Conservation (phyloP, 2,329 filamentous ascomycete species). For the Fusarium coffeatum region DNA sequence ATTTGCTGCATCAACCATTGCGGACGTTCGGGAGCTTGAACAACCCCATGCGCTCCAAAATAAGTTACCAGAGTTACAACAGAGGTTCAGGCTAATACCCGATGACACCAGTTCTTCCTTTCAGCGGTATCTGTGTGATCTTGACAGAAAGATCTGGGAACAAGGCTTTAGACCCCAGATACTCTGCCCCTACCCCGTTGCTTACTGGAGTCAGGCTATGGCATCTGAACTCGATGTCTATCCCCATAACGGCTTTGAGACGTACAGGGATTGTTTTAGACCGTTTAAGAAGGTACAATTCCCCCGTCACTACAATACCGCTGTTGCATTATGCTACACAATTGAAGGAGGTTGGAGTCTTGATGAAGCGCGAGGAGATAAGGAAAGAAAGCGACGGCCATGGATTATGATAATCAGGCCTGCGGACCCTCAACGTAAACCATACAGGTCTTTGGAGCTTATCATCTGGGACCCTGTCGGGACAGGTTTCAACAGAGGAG, state of each 20-base stretch:
- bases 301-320: constrained; percentile 36
- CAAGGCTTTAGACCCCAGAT: constrained; percentile 36
- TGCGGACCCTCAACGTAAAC: constrained; percentile 50
- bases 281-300: constrained; percentile 18
- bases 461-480: constrained; percentile 65
- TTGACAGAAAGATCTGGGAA: constrained; percentile 7
- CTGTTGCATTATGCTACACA: constrained; percentile 63
- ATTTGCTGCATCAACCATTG: constrained; percentile 51
- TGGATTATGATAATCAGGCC: constrained; percentile 65
- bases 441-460: constrained; percentile 57
- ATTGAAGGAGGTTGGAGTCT: constrained; percentile 54
- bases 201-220: constrained; percentile 52
- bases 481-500: constrained; percentile 38
- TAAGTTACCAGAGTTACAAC: neutral
- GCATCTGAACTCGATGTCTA: constrained; percentile 41
- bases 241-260: constrained; percentile 18
- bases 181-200: constrained; percentile 56
- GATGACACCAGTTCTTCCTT: constrained; percentile 22
- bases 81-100: constrained; percentile 5
- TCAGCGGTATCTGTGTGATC: constrained; percentile 4
- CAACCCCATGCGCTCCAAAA: neutral
- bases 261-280: constrained; percentile 44
- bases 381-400: constrained; percentile 54
- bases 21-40: constrained; percentile 46
- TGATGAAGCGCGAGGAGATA: constrained; percentile 23